Conservation (phyloP, 2,329 filamentous ascomycete genomes). For the Cladophialophora chaetospira region DNA sequence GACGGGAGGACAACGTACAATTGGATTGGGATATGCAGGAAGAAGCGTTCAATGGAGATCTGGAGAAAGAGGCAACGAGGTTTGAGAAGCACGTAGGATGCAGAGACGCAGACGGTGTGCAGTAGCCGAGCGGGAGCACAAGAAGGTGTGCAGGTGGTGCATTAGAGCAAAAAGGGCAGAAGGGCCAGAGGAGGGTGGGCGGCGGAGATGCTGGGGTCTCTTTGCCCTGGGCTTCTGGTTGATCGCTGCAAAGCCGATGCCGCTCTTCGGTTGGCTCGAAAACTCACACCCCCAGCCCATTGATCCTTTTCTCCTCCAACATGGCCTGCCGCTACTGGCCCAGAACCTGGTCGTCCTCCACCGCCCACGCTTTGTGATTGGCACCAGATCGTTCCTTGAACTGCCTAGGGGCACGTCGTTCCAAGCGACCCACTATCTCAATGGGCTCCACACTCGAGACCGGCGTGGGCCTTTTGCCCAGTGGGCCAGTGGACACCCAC, state of each 20-base stretch:
- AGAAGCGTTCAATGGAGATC: conserved; percentile 30
- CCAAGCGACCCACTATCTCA: conserved; percentile 2
- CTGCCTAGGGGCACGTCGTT: conserved; percentile 9
- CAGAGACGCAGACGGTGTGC: conserved; percentile 30
- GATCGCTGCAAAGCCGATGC: conserved; percentile 10
- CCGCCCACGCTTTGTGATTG: conserved; percentile 16
- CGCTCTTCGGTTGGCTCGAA: conserved; percentile 1
- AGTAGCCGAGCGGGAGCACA: conserved; percentile 31
- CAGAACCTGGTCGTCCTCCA: not conserved
- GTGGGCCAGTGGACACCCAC: conserved; percentile 5
- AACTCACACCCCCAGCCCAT: conserved; percentile 12
- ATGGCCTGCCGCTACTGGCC: conserved; percentile 7
- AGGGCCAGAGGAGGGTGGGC: conserved; percentile 1
- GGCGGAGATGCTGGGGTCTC: not conserved
- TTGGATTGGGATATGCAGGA: conserved; percentile 24
- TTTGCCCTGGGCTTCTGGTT: not conserved
- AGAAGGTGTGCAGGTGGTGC: conserved; percentile 30
- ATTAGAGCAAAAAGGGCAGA: conserved; percentile 29
- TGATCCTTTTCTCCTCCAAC: not conserved
- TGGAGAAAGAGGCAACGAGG: conserved; percentile 31
- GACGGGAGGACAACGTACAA: conserved; percentile 11
- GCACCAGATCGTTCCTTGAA: conserved; percentile 17
- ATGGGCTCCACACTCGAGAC: not conserved
- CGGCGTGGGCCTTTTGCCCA: conserved; percentile 4
- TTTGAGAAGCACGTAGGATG: conserved; percentile 30